Evolutionary conservation across 164 flowering plant genomes (phyloP).

Genomic region (Malania oleifera): DNA sequence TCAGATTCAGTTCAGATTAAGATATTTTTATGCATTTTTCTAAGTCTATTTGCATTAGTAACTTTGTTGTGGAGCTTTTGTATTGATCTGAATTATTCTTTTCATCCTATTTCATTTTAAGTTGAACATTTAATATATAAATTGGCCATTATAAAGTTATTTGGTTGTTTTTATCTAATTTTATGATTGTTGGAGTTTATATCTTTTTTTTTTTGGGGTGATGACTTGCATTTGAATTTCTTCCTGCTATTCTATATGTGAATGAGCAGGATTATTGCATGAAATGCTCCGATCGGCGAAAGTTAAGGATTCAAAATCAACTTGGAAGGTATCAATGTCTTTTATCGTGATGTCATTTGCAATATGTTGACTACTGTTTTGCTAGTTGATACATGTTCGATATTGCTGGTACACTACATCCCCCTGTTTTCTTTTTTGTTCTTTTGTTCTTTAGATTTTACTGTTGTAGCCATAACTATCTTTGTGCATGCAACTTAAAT

Average conservation of each 20-base stretch:
- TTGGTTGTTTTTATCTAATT: too few relatives aligned
- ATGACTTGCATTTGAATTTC: neutral
- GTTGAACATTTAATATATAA: too few relatives aligned
- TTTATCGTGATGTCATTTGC: neutral
- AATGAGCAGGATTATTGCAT: constrained; percentile 57
- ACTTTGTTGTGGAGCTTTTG: too few relatives aligned
- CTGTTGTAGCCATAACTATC: neutral
- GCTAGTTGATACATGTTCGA: too few relatives aligned
- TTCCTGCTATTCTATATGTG: neutral
- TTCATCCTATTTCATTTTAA: too few relatives aligned
- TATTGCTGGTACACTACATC: neutral
- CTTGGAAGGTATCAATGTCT: constrained; percentile 75
- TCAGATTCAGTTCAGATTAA: too few relatives aligned
- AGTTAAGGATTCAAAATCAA: constrained; percentile 66
- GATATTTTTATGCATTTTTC: too few relatives aligned
- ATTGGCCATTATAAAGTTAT: too few relatives aligned
- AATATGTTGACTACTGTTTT: neutral
- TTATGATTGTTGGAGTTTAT: too few relatives aligned
- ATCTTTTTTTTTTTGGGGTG: neutral
- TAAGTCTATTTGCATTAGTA: too few relatives aligned
- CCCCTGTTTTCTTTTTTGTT: neutral
- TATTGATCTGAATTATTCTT: too few relatives aligned
- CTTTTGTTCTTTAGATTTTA: neutral
- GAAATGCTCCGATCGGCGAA: constrained; percentile 93
- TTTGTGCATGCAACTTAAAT: neutral